Evolutionary conservation across 1,284 basidiomycete species (phyloP), one percentile per base, ranked within the genome.

Genomic region (Boletus putidus): DNA sequence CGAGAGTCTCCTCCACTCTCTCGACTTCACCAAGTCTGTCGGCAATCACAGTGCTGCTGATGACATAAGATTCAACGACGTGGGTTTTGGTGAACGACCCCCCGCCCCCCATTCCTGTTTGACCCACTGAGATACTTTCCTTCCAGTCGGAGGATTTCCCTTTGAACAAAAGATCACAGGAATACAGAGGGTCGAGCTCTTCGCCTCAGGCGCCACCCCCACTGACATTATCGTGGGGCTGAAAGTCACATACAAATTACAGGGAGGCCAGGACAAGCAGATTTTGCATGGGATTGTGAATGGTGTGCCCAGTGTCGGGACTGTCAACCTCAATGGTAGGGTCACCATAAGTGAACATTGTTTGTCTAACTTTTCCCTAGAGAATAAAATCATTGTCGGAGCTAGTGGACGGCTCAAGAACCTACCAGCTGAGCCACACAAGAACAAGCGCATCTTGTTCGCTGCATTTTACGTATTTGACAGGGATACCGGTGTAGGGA

Each of bases 11-110:
- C 21, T 36, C 10, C 3, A 3, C 4, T 18, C 47, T 18, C 16
- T 49, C 18, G 15, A 36, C 35, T 49, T 37, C 27, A 37, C 35
- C 16, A 37, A 11, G 23, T 23, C 33, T 23, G 9, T 9, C 11
- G 35, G 35, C 10, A 21, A 6, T 9, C 21, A 0, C 16, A 0
- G 6, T 3, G n/a, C 2, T 3, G 16, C 1, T 3, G n/a, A 15
- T 5, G 16, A 48, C 6, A 6, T 5, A 1, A 39, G 7, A 4
- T 50, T 40, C 37, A 12, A 6, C 9, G 49, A 51, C 12, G 39
- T 15, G 5, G 4, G 1, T 21, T 18, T 7, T 7, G n/a, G 27
- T 51, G 37, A 51, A 29, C 8, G 27, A n/a, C 6, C 1, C 27
- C 11, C 8, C n/a, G 3, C 21, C 3, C 3, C 2, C 2, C 11